Base-by-base conservation (phyloP, 768 basidiomycete species). In the Hygrocybe punicea region DNA sequence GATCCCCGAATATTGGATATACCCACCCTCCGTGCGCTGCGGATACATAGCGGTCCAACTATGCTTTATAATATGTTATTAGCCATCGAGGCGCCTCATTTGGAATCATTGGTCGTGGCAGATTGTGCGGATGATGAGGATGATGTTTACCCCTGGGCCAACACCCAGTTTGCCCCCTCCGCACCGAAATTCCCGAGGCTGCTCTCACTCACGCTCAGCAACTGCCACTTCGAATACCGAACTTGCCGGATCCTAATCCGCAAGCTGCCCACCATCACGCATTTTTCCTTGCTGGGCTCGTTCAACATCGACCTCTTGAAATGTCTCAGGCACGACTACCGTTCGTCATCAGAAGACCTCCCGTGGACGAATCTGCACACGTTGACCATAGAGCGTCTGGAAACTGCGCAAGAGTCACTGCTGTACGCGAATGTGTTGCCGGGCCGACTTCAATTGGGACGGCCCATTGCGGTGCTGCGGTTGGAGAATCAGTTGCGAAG, bases 41-140 rank as follows among this genome's bases (percentile, higher is more conserved):
- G 78, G 33, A 70, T 81, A 46, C 74, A 71, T 36, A 72, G 74
- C 7, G 64, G 72, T 9, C 66, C 67, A 2, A 76, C 73, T 7
- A 59, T 64, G 23, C 64, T 75, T 3, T 78, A 72, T 45, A 69
- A 70, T 2, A 58, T 81, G 25, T 66, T 81, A 33, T 62, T 73
- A 2, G 62, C 63, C 33, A 69, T 81, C 25, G 60, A 67, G 21
- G 76, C 79, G 2, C 77, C 78, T 0, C 53, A 57, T 16, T 67
- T 81, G 24, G 60, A 70, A 21, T 76, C 73, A 8, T 64, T 81
- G 45, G 71, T 73, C 3, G 63, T 81, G 52, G 79, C 79, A 57
- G 72, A 70, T 14, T 64, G 75, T 8, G 73, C 75, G 56, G 68
- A 80, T 1, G 73, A 78, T 57, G 69, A 80, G 1, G 72, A 77